Percentiles rank a stretch among this genome's conserved stretches.
Conservation (phyloP, 257 asterid genomes). For the Jasminum sambac region DNA sequence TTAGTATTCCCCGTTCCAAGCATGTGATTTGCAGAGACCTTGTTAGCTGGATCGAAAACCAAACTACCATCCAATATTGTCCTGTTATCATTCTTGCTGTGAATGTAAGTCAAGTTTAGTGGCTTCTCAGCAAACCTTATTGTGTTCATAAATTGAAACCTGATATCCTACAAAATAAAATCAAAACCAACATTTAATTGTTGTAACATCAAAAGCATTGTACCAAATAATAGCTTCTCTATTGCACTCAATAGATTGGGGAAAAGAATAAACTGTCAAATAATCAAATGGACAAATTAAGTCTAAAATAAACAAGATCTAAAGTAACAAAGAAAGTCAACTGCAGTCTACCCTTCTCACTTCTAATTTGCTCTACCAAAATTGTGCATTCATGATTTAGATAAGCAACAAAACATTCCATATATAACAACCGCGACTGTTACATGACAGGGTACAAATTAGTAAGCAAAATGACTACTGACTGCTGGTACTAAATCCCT, state of each 20-base stretch:
- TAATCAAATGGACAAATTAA: too few relatives aligned
- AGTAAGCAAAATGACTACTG: neutral
- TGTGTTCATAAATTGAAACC: constrained; percentile 85
- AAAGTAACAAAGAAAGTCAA: constrained; percentile 1
- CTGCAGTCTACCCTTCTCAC: neutral
- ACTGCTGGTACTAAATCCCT: neutral
- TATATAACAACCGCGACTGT: neutral
- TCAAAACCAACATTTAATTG: neutral
- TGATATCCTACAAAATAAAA: constrained; percentile 60
- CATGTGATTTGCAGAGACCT: constrained; percentile 82
- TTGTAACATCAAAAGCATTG: neutral
- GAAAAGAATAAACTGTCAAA: too few relatives aligned
- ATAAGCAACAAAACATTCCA: neutral
- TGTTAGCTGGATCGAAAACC: constrained; percentile 75
- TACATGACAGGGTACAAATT: neutral
- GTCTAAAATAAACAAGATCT: too few relatives aligned
- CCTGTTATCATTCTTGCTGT: constrained; percentile 58
- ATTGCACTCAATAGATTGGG: neutral
- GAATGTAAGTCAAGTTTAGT: constrained; percentile 79
- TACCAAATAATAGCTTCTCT: neutral
- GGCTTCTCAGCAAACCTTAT: constrained; percentile 68
- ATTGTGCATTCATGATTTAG: neutral
- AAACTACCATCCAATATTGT: constrained; percentile 77
- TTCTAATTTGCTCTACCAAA: neutral
- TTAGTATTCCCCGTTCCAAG: constrained; percentile 69